These are phyloP conservation scores for Knoxdaviesia proteae DNA, from an alignment of 2,329 filamentous ascomycete species.

Conservation along the genomic window DNA sequence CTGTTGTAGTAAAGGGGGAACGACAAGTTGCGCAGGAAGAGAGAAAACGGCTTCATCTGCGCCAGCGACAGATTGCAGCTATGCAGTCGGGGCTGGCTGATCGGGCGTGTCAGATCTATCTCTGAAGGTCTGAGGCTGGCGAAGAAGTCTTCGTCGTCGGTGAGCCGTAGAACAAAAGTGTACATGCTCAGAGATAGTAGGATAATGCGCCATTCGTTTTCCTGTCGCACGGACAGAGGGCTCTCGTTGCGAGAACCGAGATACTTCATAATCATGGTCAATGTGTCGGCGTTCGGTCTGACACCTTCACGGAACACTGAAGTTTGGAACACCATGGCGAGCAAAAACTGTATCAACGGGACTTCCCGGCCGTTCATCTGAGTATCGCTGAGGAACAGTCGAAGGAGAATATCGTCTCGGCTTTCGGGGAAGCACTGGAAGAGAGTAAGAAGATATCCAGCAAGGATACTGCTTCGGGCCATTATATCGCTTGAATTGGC, in stretches of 20 bases:
- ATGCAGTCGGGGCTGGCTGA: constrained; percentile 23
- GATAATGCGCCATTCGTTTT: constrained; percentile 68
- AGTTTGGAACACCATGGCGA: constrained; percentile 37
- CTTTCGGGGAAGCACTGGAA: constrained; percentile 65
- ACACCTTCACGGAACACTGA: constrained; percentile 6
- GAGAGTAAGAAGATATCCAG: constrained; percentile 71
- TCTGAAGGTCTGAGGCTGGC: constrained; percentile 24
- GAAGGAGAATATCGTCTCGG: constrained; percentile 85
- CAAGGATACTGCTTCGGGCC: constrained; percentile 39
- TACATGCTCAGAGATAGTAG: constrained; percentile 88
- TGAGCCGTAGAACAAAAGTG: constrained; percentile 75
- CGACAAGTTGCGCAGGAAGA: constrained; percentile 76
- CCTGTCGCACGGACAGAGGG: not conserved
- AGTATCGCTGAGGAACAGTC: constrained; percentile 61
- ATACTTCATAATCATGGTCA: constrained; percentile 1
- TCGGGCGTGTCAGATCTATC: constrained; percentile 10
- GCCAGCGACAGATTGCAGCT: constrained; percentile 46
- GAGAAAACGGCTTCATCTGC: constrained; percentile 54
- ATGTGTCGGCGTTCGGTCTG: not conserved
- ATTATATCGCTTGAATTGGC: not conserved
- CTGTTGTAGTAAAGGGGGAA: constrained; percentile 79
- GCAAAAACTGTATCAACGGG: constrained; percentile 67
- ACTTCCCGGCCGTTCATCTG: constrained; percentile 18
- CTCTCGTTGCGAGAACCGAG: not conserved
- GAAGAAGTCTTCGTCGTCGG: constrained; percentile 93